phyloP scores from a whole-genome alignment of 129 eudicot genomes.

The Flaveria trinervia region DNA sequence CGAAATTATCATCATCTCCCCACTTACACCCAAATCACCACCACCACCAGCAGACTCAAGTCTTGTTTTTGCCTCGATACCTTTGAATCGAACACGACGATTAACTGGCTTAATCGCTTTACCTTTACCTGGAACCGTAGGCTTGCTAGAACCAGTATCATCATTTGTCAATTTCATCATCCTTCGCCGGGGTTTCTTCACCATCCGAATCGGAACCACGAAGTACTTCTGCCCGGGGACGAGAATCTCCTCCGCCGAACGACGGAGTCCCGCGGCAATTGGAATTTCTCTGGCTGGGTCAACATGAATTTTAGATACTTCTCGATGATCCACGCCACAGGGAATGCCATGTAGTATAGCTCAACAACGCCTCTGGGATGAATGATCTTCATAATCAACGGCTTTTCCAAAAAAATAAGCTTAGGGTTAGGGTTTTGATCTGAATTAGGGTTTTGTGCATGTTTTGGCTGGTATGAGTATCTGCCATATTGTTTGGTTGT shows the following conservation, averaged over 20 bases:
- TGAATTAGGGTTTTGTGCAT: conserved; percentile 17
- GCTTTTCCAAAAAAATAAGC: neutral
- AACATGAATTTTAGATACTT: conserved; percentile 55
- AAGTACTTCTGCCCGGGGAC: conserved; percentile 65
- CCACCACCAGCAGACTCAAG: neutral
- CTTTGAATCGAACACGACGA: conserved; percentile 38
- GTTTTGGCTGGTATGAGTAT: too few relatives aligned
- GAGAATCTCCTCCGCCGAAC: conserved; percentile 61
- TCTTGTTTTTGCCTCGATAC: too few relatives aligned
- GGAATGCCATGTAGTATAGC: conserved; percentile 67
- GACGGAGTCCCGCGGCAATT: conserved; percentile 61
- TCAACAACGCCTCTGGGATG: conserved; percentile 65
- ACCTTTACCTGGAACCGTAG: neutral
- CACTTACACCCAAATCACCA: neutral
- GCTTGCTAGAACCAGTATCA: neutral
- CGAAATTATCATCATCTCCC: too few relatives aligned
- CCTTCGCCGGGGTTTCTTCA: conserved; percentile 56
- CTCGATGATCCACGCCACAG: conserved; percentile 55
- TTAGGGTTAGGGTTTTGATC: too few relatives aligned
- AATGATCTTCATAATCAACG: conserved; percentile 56
- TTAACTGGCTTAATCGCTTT: conserved; percentile 26
- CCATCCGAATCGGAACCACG: conserved; percentile 47
- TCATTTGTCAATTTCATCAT: conserved; percentile 24
- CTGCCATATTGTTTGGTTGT: too few relatives aligned
- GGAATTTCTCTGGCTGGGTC: conserved; percentile 58